A percentile compares a stretch with the other conserved stretches of the same genome.
These are phyloP conservation scores for Fusarium sp. DNA, from an alignment of 2,329 filamentous ascomycete genomes.

Conservation along the genomic window DNA sequence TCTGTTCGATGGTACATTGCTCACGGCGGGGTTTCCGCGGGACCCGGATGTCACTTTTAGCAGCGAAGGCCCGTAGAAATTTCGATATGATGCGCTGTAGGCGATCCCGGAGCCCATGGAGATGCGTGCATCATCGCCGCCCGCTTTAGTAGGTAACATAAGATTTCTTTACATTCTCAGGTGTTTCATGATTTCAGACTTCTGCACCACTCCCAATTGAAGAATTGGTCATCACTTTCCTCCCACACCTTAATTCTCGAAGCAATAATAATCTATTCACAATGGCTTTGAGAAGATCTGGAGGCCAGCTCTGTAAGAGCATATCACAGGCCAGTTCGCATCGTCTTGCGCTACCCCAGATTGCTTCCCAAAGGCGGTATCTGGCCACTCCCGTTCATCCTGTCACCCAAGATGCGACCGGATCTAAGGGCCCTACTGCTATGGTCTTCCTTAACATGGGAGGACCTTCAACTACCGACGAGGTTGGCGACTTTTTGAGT, in stretches of 20 bases:
- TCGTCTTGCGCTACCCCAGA: constrained; percentile 47
- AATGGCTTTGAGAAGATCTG: constrained; percentile 50
- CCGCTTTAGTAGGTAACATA: constrained; percentile 32
- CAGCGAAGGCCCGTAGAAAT: constrained; percentile 15
- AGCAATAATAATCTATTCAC: neutral
- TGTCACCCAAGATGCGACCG: constrained; percentile 80
- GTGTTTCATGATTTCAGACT: constrained; percentile 32
- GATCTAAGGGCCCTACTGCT: constrained; percentile 84
- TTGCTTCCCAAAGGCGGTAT: constrained; percentile 48
- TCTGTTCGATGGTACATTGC: constrained; percentile 30
- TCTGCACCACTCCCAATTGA: constrained; percentile 33
- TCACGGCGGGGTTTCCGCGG: neutral
- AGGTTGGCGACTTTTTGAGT: constrained; percentile 90
- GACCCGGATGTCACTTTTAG: constrained; percentile 8
- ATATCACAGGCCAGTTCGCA: constrained; percentile 43
- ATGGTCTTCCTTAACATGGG: constrained; percentile 99
- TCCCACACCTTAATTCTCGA: neutral
- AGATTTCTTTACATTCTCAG: constrained; percentile 36
- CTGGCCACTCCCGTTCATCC: constrained; percentile 69
- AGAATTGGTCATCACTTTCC: neutral
- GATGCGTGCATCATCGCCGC: constrained; percentile 45
- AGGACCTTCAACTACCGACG: constrained; percentile 85
- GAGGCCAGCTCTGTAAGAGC: constrained; percentile 47
- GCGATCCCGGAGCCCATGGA: constrained; percentile 42
- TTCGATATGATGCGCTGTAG: constrained; percentile 38